Evolutionary conservation across 768 basidiomycete genomes (phyloP).

Genomic region (Pisolithus tinctorius): DNA sequence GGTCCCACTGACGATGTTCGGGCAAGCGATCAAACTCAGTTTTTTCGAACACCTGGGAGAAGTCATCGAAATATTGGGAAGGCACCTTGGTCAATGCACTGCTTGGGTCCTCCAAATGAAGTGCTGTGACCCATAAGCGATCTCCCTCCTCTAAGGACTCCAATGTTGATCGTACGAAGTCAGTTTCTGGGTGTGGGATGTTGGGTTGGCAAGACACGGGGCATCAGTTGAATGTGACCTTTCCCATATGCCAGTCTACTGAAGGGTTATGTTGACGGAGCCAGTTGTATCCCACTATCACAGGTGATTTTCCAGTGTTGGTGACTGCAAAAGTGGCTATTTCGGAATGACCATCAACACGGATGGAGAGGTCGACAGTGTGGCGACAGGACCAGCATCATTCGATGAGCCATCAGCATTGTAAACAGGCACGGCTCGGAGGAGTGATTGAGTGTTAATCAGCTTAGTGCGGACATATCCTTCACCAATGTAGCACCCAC

Average conservation of each 20-base stretch:
- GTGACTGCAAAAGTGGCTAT: neutral
- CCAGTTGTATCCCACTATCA: too few relatives aligned
- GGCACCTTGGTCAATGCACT: too few relatives aligned
- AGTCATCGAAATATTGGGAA: slow-evolving; percentile 6
- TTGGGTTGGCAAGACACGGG: too few relatives aligned
- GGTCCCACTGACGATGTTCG: too few relatives aligned
- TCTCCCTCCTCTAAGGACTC: neutral
- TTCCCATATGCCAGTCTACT: too few relatives aligned
- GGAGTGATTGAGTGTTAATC: neutral
- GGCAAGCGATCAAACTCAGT: slow-evolving; percentile 14
- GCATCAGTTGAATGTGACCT: neutral
- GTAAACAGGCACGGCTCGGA: slow-evolving; percentile 14
- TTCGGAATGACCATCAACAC: neutral
- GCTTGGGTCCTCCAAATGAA: neutral
- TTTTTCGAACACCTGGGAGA: slow-evolving; percentile 12
- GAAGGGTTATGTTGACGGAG: too few relatives aligned
- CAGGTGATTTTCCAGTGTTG: neutral
- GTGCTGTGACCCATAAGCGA: neutral
- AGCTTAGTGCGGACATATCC: slow-evolving; percentile 5
- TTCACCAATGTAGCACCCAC: slow-evolving; percentile 14
- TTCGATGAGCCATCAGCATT: slow-evolving; percentile 14
- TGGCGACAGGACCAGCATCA: slow-evolving; percentile 7
- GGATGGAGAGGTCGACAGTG: neutral
- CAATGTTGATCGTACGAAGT: too few relatives aligned
- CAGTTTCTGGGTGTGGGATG: too few relatives aligned